phyloP scores from a whole-genome alignment of 139 green algal genomes.

The Medakamo hakoo region DNA sequence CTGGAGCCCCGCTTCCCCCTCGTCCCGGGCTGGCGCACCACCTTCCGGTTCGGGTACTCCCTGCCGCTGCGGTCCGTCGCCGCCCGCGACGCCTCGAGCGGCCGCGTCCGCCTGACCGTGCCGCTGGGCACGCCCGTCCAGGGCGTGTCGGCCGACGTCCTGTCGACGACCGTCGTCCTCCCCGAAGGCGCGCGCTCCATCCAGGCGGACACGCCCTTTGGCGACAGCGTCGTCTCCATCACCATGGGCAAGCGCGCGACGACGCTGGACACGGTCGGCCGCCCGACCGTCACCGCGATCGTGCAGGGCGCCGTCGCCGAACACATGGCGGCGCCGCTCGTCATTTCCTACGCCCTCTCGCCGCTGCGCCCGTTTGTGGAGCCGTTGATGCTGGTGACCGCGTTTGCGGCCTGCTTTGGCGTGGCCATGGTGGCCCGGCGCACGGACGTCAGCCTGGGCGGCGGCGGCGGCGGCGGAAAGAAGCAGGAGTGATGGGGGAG shows the following conservation, averaged over 20 bases:
- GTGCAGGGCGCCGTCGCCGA: neutral
- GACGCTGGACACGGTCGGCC: neutral
- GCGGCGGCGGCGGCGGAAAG: too few relatives aligned
- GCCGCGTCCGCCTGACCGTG: slow-evolving; percentile 10
- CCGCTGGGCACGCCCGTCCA: slow-evolving; percentile 10
- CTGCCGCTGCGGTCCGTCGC: slow-evolving; percentile 39
- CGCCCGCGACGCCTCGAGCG: slow-evolving; percentile 2
- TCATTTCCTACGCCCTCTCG: neutral
- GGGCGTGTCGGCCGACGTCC: slow-evolving; percentile 19
- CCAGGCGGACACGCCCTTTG: neutral
- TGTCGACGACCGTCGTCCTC: slow-evolving; percentile 53
- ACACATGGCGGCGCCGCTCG: neutral
- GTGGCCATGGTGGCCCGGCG: neutral
- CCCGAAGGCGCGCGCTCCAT: slow-evolving; percentile 42
- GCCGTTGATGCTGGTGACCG: neutral
- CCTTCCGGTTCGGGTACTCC: slow-evolving; percentile 50
- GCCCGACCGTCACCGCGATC: neutral
- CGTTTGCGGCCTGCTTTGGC: neutral
- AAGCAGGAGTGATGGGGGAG: too few relatives aligned
- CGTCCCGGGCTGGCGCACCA: slow-evolving; percentile 57
- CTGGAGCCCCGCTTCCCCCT: slow-evolving; percentile 64
- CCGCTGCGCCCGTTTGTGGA: neutral
- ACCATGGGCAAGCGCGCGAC: neutral
- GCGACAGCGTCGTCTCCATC: neutral
- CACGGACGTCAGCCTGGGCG: neutral